Percentiles rank a stretch among this genome's conserved stretches.
Evolutionary conservation across 2,329 filamentous ascomycete species (phyloP).

Genomic region (Trichophyton mentagrophytes): DNA sequence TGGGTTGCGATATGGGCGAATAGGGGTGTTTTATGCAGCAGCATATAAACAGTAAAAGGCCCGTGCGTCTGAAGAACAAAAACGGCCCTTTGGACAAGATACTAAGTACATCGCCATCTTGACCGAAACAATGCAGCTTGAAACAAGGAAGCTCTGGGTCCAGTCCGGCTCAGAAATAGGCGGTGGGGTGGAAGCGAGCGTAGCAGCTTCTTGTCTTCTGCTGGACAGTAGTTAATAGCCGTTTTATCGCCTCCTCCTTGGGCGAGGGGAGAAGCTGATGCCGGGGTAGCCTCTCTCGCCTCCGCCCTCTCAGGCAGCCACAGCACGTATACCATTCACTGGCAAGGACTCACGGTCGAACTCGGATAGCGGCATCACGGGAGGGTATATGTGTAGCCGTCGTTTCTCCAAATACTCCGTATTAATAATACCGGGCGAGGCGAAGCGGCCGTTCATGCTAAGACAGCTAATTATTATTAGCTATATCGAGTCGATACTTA

Average conservation of each 20-base stretch:
- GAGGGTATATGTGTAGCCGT: not conserved
- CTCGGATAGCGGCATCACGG: not conserved
- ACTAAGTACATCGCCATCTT: not conserved
- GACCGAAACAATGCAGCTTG: not conserved
- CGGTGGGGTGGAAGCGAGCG: not conserved
- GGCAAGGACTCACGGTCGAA: slow-evolving; percentile 1
- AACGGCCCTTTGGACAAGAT: not conserved
- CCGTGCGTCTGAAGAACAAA: not conserved
- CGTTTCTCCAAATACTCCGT: not conserved
- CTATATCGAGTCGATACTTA: too few relatives aligned
- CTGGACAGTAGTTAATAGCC: not conserved
- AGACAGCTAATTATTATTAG: not conserved
- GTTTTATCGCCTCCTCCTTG: not conserved
- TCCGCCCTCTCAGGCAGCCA: not conserved
- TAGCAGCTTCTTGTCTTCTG: not conserved
- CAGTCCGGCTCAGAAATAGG: not conserved
- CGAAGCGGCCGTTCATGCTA: not conserved
- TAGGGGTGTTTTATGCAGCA: not conserved
- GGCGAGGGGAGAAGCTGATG: not conserved
- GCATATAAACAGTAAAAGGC: not conserved
- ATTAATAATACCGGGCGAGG: not conserved
- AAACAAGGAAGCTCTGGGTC: not conserved
- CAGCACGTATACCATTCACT: not conserved
- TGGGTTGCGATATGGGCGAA: not conserved
- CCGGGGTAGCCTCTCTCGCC: not conserved